A percentile compares a stretch with the other conserved stretches of the same genome.
Evolutionary conservation across 352 stramenopile genomes (phyloP).

Genomic region (Thraustochytrium sp.): DNA sequence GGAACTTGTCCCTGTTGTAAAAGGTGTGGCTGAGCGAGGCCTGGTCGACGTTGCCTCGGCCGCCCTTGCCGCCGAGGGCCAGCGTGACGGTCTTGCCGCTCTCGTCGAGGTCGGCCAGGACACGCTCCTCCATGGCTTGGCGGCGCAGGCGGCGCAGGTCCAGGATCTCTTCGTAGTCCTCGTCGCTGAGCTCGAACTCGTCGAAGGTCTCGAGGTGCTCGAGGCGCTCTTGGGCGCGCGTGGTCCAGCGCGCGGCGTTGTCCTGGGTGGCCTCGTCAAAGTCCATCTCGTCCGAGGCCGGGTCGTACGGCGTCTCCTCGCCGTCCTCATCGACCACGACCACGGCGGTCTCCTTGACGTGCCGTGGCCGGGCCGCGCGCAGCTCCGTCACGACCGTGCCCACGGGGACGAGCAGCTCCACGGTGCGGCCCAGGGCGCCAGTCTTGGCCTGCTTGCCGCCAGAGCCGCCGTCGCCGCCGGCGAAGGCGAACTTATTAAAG

Average conservation of each 20-base stretch:
- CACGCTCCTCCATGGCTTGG: neutral
- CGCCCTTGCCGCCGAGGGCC: constrained; percentile 69
- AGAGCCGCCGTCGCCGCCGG: neutral
- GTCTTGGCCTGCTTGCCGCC: constrained; percentile 12
- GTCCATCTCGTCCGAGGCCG: constrained; percentile 65
- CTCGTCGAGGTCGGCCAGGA: constrained; percentile 60
- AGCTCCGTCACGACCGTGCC: neutral
- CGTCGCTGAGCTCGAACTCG: constrained; percentile 67
- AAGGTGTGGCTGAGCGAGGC: neutral
- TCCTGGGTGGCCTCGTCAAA: constrained; percentile 65
- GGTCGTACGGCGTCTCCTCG: constrained; percentile 57
- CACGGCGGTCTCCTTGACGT: neutral
- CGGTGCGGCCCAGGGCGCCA: neutral
- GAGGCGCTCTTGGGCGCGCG: constrained; percentile 53
- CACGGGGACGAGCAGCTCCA: neutral
- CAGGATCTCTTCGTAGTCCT: constrained; percentile 58
- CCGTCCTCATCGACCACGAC: neutral
- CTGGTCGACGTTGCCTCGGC: constrained; percentile 59
- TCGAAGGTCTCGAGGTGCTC: constrained; percentile 67
- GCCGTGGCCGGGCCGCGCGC: too few relatives aligned
- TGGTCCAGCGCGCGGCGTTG: neutral
- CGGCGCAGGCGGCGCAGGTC: neutral
- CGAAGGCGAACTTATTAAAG: constrained; percentile 25
- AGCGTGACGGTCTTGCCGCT: constrained; percentile 59
- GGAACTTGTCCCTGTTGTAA: constrained; percentile 59